Evolutionary conservation across 2,329 filamentous ascomycete genomes (phyloP).

Genomic region (Cytospora mali): DNA sequence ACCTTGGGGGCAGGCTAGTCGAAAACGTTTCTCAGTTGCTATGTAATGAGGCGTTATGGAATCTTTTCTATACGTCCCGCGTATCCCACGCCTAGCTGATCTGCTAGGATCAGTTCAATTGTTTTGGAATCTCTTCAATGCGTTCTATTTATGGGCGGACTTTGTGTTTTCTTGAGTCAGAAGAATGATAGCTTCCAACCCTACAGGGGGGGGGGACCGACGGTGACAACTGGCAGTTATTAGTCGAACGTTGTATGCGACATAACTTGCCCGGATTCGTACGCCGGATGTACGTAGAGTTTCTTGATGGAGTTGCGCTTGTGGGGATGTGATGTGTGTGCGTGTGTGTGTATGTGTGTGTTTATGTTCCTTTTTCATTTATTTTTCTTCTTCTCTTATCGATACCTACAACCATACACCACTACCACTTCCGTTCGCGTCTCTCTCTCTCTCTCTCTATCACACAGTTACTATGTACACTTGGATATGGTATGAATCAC

Average conservation of each 20-base stretch:
- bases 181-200: background rate
- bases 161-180: background rate
- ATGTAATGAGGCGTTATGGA: constrained; percentile 28
- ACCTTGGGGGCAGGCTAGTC: constrained; percentile 20
- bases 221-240: constrained; percentile 16
- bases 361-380: constrained; percentile 10
- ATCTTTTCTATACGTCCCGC: constrained; percentile 16
- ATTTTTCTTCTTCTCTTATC: constrained; percentile 1
- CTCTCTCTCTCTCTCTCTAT: background rate
- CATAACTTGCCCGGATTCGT: constrained; percentile 8
- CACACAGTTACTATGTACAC: constrained; percentile 4
- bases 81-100: constrained; percentile 9
- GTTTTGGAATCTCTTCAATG: background rate
- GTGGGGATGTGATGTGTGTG: background rate
- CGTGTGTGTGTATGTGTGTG: constrained; percentile 12
- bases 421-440: constrained; percentile 15
- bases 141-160: constrained; percentile 5
- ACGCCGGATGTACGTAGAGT: constrained; percentile 7
- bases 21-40: constrained; percentile 15
- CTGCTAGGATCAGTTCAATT: background rate
- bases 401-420: constrained; percentile 18
- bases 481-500: constrained; percentile 15
- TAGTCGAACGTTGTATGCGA: background rate
- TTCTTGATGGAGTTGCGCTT: background rate
- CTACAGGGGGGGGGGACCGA: constrained; percentile 6